Percentiles rank a stretch among this genome's conserved stretches.
phyloP scores from a whole-genome alignment of 179 eudicot genomes.

The Carnegiea gigantea region DNA sequence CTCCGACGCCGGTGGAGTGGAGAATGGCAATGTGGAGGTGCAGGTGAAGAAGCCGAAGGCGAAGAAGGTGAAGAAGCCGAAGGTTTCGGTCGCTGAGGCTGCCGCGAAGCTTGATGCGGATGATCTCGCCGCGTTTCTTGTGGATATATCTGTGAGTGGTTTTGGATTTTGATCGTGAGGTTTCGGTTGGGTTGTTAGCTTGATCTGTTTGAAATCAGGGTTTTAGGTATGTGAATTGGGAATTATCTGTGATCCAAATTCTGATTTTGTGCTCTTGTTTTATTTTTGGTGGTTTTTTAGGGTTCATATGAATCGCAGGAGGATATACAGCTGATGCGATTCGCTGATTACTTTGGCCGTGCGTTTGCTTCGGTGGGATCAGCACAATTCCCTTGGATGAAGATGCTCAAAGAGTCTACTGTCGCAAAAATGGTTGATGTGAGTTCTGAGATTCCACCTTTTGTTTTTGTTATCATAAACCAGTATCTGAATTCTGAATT shows the following conservation, averaged over 20 bases:
- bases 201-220: background rate
- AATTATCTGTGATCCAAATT: background rate
- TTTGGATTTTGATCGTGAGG: background rate
- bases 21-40: conserved; percentile 9
- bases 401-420: conserved; percentile 44
- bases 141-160: conserved; percentile 38
- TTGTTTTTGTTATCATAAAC: background rate
- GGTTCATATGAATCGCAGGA: conserved; percentile 39
- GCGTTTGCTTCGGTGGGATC: conserved; percentile 45
- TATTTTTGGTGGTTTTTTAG: conserved; percentile 16
- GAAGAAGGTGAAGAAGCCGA: conserved; percentile 37
- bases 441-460: conserved; percentile 15
- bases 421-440: conserved; percentile 50
- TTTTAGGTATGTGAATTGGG: background rate
- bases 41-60: conserved; percentile 28
- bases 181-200: background rate
- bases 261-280: background rate
- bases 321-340: conserved; percentile 48
- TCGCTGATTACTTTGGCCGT: conserved; percentile 51
- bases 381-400: conserved; percentile 53
- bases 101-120: conserved; percentile 47
- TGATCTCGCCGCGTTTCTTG: conserved; percentile 45
- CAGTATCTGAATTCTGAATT: background rate
- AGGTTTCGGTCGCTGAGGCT: conserved; percentile 46
- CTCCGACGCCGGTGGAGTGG: conserved; percentile 1